Base-by-base conservation (phyloP, 257 asterid genomes). In the Pogostemon cablin region DNA sequence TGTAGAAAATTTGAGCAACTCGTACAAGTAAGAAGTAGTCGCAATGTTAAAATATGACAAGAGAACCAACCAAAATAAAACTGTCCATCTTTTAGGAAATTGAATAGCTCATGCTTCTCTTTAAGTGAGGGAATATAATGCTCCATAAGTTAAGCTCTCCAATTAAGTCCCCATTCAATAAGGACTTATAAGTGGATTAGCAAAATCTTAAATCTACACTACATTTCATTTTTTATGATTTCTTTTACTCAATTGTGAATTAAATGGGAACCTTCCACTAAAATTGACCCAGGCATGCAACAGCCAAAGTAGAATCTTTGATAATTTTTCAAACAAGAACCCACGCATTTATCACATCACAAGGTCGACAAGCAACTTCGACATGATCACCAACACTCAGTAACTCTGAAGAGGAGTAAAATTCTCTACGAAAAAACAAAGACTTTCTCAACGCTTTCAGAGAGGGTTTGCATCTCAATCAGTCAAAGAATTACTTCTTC, bases 321-420 rank as follows among this genome's bases (percentile, higher is more conserved):
- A 67, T 62, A 63, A 43, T 8, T 49, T 25, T 52, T 15, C 68
- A 61, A 47, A 60, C 59, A 50, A n/a, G 9, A 44, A 55, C 39
- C 32, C 66, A 61, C 58, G 38, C 55, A 54, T 61, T 34, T 48
- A 59, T 11, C 53, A 40, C 55, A 74, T 9, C 49, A 66, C 4
- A 37, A 35, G 10, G 44, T 25, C 52, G 41, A 58, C 0, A 35
- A 65, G 17, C 44, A 57, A 11, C 8, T 44, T 57, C 35, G 9
- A 64, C 59, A 42, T 48, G 43, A 78, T 68, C 53, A 69, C 67
- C 62, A 15, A 55, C 55, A 32, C 67, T 37, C 42, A 17, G 41
- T 20, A 68, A n/a, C 41, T 35, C 75, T 6, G 47, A 70, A 58
- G 12, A 34, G 4, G 17, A 46, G 46, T 11, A 69, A 8, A 42